Percentiles rank a stretch among this genome's conserved stretches.
These are phyloP conservation scores for Lodderomyces margitis DNA, from an alignment of 1,139 yeast species.

Conservation along the genomic window DNA sequence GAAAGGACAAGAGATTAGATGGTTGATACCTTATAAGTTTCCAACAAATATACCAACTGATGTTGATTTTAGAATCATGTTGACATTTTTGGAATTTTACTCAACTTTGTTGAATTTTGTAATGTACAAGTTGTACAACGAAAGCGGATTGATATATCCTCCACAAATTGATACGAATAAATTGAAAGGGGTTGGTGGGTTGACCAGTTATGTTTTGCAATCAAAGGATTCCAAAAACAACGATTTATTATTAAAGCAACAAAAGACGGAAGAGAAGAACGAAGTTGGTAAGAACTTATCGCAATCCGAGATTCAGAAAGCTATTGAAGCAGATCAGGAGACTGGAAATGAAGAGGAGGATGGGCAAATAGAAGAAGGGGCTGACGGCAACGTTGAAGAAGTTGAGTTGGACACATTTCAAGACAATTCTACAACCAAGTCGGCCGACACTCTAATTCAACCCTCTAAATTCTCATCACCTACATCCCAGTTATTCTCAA, in stretches of 20 bases:
- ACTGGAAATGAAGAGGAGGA: conserved; percentile 34
- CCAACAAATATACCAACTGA: conserved; percentile 94
- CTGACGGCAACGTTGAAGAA: conserved; percentile 43
- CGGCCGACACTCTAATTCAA: conserved; percentile 78
- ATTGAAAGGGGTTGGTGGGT: conserved; percentile 86
- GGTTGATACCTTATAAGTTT: conserved; percentile 97
- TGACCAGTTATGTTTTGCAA: conserved; percentile 72
- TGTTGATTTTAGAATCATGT: conserved; percentile 94
- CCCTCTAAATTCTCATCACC: conserved; percentile 66
- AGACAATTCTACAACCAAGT: conserved; percentile 46
- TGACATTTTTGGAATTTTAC: conserved; percentile 93
- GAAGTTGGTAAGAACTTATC: conserved; percentile 42
- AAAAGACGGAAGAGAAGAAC: conserved; percentile 18
- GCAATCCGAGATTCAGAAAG: conserved; percentile 45
- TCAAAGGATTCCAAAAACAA: conserved; percentile 25
- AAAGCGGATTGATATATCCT: conserved; percentile 83
- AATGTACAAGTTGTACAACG: conserved; percentile 80
- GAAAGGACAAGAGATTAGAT: conserved; percentile 88
- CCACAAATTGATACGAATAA: conserved; percentile 75
- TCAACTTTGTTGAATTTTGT: conserved; percentile 88
- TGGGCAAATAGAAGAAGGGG: conserved; percentile 37
- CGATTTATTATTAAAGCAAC: conserved; percentile 20
- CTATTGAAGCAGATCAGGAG: conserved; percentile 48
- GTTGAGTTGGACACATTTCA: conserved; percentile 67
- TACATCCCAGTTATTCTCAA: conserved; percentile 63